These are phyloP conservation scores for Aspergillus thermomutatus DNA, from an alignment of 2,329 filamentous ascomycete species.

Conservation along the genomic window DNA sequence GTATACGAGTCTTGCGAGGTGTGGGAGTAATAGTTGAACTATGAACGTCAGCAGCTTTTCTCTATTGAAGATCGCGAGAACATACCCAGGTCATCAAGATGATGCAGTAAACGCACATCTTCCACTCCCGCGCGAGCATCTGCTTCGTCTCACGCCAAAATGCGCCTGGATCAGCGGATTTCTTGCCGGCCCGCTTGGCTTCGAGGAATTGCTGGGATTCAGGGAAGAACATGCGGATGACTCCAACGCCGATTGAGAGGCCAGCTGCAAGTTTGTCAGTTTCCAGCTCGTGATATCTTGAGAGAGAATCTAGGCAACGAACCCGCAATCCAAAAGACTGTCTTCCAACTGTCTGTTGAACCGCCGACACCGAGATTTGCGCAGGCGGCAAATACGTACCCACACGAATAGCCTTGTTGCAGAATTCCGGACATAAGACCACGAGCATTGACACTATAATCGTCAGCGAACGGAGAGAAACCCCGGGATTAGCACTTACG, in stretches of 20 bases:
- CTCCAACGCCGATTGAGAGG: constrained; percentile 53
- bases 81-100: constrained; percentile 68
- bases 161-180: constrained; percentile 39
- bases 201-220: constrained; percentile 74
- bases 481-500: constrained; percentile 28
- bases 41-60: not conserved
- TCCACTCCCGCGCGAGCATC: constrained; percentile 70
- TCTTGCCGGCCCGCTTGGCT: constrained; percentile 59
- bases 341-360: constrained; percentile 60
- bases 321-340: constrained; percentile 66
- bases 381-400: constrained; percentile 71
- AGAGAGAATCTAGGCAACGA: constrained; percentile 21
- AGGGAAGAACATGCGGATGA: constrained; percentile 66
- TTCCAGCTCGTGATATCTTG: no score
- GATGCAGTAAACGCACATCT: constrained; percentile 72
- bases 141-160: constrained; percentile 68
- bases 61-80: not conserved
- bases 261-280: constrained; percentile 19
- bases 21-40: constrained; percentile 70
- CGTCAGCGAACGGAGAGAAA: not conserved
- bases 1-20: constrained; percentile 79
- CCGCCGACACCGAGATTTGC: constrained; percentile 70
- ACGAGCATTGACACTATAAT: constrained; percentile 54
- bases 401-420: constrained; percentile 77
- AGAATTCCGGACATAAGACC: constrained; percentile 79